Conservation (phyloP, 129 eudicot species). For the Flaveria trinervia region DNA sequence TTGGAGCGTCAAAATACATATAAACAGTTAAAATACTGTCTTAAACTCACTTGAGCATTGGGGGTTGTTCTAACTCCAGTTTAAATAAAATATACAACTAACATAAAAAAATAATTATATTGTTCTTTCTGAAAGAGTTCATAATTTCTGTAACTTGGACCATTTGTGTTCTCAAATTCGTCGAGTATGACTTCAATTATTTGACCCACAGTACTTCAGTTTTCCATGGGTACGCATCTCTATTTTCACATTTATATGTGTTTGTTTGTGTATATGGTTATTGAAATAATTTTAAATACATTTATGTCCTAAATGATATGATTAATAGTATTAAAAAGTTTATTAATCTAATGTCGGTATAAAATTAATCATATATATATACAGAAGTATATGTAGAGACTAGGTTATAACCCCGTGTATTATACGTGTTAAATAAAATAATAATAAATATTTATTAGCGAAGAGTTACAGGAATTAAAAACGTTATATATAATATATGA, state of each 20-base stretch:
- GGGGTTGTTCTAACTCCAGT: too few relatives aligned
- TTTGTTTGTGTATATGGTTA: conserved; percentile 16
- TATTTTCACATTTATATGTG: conserved; percentile 31
- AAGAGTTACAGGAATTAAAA: too few relatives aligned
- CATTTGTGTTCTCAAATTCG: conserved; percentile 22
- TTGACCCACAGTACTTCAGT: conserved; percentile 12
- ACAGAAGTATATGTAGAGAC: too few relatives aligned
- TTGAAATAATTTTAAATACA: neutral
- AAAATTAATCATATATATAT: too few relatives aligned
- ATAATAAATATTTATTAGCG: too few relatives aligned
- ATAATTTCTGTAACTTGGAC: conserved; percentile 24
- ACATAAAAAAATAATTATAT: neutral
- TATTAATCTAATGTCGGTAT: too few relatives aligned
- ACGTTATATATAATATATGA: too few relatives aligned
- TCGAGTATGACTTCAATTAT: conserved; percentile 29
- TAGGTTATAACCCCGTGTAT: too few relatives aligned
- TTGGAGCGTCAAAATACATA: too few relatives aligned
- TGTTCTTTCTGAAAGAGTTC: conserved; percentile 12
- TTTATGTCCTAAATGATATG: neutral
- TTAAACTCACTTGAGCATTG: too few relatives aligned
- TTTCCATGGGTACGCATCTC: conserved; percentile 29
- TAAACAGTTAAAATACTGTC: too few relatives aligned
- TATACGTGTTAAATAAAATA: too few relatives aligned
- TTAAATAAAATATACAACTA: neutral
- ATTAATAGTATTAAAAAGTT: neutral